A percentile compares a stretch with the other conserved stretches of the same genome.
Evolutionary conservation across 371 early-diverging fungal genomes (phyloP).

Genomic region (Saksenaea oblongispora): DNA sequence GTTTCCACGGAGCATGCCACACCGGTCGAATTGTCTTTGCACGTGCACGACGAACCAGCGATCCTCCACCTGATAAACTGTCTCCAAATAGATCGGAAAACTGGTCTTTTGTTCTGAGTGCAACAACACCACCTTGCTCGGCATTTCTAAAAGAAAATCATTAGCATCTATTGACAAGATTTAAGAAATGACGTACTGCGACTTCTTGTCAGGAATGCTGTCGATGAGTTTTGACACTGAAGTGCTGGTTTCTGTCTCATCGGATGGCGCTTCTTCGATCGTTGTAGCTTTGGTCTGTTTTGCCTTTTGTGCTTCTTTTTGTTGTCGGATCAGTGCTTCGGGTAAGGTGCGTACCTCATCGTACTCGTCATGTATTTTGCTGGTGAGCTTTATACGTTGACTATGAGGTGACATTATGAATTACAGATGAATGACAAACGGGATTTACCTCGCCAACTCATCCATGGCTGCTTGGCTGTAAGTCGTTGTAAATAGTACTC

Average conservation of each 20-base stretch:
- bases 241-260: conserved; percentile 18
- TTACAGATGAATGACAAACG: background rate
- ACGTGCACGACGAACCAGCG: conserved; percentile 61
- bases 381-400: conserved; percentile 72
- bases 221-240: conserved; percentile 45
- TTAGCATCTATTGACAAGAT: background rate
- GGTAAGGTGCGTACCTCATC: conserved; percentile 67
- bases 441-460: conserved; percentile 52
- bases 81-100: conserved; percentile 52
- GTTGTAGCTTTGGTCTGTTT: conserved; percentile 38
- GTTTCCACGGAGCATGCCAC: conserved; percentile 99
- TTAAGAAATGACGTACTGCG: background rate
- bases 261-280: conserved; percentile 41
- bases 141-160: conserved; percentile 20
- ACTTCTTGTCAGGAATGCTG: conserved; percentile 37
- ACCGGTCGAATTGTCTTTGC: conserved; percentile 67
- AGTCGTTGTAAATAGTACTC: conserved; percentile 56
- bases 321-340: conserved; percentile 56
- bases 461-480: conserved; percentile 60
- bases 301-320: conserved; percentile 55
- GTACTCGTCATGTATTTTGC: conserved; percentile 79
- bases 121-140: conserved; percentile 46
- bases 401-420: conserved; percentile 21
- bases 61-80: conserved; percentile 49
- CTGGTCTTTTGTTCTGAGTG: conserved; percentile 46